Evolutionary conservation across 257 asterid species (phyloP).

Genomic region (Forsythia viridissima): DNA sequence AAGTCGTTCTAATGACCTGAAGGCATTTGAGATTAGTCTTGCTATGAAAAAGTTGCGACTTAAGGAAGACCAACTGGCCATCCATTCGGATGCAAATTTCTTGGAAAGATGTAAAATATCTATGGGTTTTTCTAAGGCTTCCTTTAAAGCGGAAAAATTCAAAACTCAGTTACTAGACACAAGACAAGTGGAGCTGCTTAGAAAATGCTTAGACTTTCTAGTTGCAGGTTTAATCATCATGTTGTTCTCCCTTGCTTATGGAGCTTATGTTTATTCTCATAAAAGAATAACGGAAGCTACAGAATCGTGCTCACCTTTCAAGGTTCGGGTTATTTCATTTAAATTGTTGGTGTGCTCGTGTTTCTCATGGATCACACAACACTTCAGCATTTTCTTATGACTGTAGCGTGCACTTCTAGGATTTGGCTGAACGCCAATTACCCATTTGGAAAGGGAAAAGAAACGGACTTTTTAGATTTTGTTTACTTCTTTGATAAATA

Average conservation of each 20-base stretch:
- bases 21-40: conserved; percentile 72
- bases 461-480: too few relatives aligned
- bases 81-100: conserved; percentile 55
- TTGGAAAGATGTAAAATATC: conserved; percentile 74
- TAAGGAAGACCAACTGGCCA: conserved; percentile 61
- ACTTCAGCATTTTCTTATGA: not conserved
- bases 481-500: not conserved
- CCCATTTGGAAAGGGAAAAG: not conserved
- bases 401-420: not conserved
- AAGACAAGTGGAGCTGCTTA: conserved; percentile 71
- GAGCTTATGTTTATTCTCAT: conserved; percentile 71
- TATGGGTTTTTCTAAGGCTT: conserved; percentile 80
- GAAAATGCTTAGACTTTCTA: conserved; percentile 72
- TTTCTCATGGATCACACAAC: not conserved
- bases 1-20: conserved; percentile 79
- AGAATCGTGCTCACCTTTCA: conserved; percentile 61
- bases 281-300: conserved; percentile 76
- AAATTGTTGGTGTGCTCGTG: not conserved
- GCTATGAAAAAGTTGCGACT: conserved; percentile 61
- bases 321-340: conserved; percentile 37
- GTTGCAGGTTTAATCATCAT: conserved; percentile 75
- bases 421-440: not conserved
- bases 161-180: conserved; percentile 73
- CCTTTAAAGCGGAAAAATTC: conserved; percentile 71
- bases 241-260: conserved; percentile 68